Conservation (phyloP, 1,139 yeast species). For the Blastobotrys ciferrii region DNA sequence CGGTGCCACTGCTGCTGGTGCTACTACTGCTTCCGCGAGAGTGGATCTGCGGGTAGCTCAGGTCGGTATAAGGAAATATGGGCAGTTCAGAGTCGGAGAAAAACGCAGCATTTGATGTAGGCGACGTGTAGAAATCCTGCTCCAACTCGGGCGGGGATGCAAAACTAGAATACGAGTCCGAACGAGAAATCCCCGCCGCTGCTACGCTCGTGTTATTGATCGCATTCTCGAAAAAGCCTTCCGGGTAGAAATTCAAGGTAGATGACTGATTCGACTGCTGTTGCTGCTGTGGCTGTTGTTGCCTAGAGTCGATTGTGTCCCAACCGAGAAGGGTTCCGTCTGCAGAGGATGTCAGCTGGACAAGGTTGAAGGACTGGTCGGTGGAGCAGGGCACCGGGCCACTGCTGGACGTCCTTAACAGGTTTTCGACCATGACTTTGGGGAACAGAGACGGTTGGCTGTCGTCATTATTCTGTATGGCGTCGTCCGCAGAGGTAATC, state of each 20-base stretch:
- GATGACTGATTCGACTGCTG: conserved; percentile 17
- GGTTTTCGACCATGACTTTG: conserved; percentile 1
- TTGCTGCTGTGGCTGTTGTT: conserved; percentile 20
- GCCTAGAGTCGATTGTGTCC: conserved; percentile 22
- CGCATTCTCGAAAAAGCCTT: conserved; percentile 6
- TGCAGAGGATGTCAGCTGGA: conserved; percentile 25
- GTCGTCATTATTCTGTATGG: neutral
- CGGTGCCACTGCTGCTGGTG: neutral
- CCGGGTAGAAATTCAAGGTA: conserved; percentile 5
- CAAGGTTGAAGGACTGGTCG: conserved; percentile 25
- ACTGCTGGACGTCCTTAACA: conserved; percentile 1
- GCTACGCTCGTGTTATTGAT: conserved; percentile 8
- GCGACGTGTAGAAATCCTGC: conserved; percentile 10
- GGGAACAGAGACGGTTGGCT: conserved; percentile 12
- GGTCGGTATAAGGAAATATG: neutral
- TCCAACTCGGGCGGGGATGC: conserved; percentile 21
- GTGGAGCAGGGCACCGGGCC: conserved; percentile 32
- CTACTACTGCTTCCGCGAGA: neutral
- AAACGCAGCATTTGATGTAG: neutral
- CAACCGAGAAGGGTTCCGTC: conserved; percentile 30
- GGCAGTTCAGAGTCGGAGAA: conserved; percentile 8
- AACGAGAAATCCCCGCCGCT: neutral
- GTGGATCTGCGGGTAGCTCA: conserved; percentile 1
- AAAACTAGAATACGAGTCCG: conserved; percentile 2
- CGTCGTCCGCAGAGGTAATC: neutral